Evolutionary conservation across 345 rosid species (phyloP).

Genomic region (Lepidium didymum): DNA sequence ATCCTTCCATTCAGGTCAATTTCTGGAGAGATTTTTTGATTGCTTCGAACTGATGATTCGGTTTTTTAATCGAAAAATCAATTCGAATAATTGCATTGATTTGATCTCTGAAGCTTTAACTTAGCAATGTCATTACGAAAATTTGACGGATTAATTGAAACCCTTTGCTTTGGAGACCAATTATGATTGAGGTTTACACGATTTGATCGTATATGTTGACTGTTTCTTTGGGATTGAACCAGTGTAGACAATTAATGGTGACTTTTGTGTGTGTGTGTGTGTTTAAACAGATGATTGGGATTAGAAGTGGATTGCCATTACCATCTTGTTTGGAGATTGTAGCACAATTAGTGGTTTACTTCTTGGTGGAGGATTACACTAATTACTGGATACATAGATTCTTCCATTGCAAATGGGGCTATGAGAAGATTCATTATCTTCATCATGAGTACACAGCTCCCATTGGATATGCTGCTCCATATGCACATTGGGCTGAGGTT

Average conservation of each 20-base stretch:
- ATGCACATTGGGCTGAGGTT: conserved; percentile 81
- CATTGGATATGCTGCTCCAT: conserved; percentile 60
- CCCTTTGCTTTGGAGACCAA: not conserved
- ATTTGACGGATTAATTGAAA: not conserved
- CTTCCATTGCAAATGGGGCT: conserved; percentile 73
- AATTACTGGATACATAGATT: conserved; percentile 81
- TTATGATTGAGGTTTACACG: not conserved
- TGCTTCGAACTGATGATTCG: not conserved
- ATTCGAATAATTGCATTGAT: not conserved
- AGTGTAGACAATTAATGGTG: no score
- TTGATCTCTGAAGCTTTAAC: no score
- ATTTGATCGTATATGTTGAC: not conserved
- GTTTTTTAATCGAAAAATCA: not conserved
- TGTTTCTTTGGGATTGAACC: not conserved
- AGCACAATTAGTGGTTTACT: conserved; percentile 61
- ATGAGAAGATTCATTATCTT: conserved; percentile 60
- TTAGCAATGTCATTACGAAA: not conserved
- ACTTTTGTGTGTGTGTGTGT: not conserved
- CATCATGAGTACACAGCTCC: conserved; percentile 87
- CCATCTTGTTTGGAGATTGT: conserved; percentile 66
- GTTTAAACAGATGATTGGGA: conserved; percentile 46
- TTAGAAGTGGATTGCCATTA: conserved; percentile 60
- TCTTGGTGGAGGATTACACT: conserved; percentile 64
- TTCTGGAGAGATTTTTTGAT: not conserved
- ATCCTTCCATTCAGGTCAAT: conserved; percentile 57